Percentiles rank a stretch among this genome's conserved stretches.
Evolutionary conservation across 306 rosid species (phyloP).

Genomic region (Vigna hirtella): DNA sequence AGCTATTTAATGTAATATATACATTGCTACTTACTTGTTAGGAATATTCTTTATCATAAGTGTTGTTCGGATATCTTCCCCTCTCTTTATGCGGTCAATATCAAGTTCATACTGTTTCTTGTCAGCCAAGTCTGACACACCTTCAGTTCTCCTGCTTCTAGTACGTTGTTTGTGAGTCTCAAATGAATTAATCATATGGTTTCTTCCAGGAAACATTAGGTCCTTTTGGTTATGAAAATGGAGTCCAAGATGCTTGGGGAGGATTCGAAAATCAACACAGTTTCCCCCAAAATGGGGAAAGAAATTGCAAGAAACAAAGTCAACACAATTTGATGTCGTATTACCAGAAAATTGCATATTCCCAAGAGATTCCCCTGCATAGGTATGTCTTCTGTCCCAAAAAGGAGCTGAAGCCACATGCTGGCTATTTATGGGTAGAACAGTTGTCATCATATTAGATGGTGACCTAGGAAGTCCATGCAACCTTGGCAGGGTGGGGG

Average conservation of each 20-base stretch:
- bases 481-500: slow-evolving; percentile 51
- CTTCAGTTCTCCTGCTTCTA: slow-evolving; percentile 68
- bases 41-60: slow-evolving; percentile 87
- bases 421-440: slow-evolving; percentile 50
- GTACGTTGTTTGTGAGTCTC: slow-evolving; percentile 60
- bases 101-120: slow-evolving; percentile 72
- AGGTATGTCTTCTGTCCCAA: slow-evolving; percentile 63
- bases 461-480: slow-evolving; percentile 57
- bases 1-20: slow-evolving; percentile 2
- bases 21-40: slow-evolving; percentile 61
- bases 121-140: slow-evolving; percentile 53
- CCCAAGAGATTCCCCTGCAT: slow-evolving; percentile 61
- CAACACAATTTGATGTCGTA: slow-evolving; percentile 48
- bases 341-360: slow-evolving; percentile 51
- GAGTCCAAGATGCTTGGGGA: slow-evolving; percentile 51
- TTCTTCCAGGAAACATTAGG: slow-evolving; percentile 57
- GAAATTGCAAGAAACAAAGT: slow-evolving; percentile 52
- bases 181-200: slow-evolving; percentile 52
- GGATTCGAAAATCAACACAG: slow-evolving; percentile 49
- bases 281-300: slow-evolving; percentile 61
- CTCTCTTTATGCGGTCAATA: slow-evolving; percentile 57
- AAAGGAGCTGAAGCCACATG: slow-evolving; percentile 63
- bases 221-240: slow-evolving; percentile 39
- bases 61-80: slow-evolving; percentile 72
- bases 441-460: slow-evolving; percentile 55